These are phyloP conservation scores for Trichoderma virens DNA, from an alignment of 495 filamentous ascomycete species.

Conservation along the genomic window DNA sequence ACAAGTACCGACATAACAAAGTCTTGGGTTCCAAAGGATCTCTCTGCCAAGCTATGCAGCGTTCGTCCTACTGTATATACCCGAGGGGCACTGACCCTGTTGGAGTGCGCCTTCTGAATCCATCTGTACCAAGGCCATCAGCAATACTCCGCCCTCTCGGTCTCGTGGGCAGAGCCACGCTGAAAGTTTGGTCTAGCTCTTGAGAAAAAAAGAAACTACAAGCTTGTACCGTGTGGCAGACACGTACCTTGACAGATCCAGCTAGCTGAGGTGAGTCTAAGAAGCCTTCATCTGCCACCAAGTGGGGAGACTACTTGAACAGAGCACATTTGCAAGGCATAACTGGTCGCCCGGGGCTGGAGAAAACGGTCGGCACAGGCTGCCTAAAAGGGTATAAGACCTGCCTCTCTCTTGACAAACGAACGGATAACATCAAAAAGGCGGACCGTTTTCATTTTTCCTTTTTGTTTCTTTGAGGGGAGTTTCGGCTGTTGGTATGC, in stretches of 20 bases:
- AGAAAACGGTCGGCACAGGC: conserved; percentile 5
- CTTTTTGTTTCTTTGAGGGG: neutral
- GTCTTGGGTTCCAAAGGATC: too few species aligned
- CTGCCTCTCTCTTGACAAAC: neutral
- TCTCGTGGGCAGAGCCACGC: neutral
- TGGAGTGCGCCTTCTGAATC: neutral
- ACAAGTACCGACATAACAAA: neutral
- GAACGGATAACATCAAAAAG: neutral
- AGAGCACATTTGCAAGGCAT: neutral
- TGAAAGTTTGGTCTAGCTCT: neutral
- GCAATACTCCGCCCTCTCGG: neutral
- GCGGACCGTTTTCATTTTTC: neutral
- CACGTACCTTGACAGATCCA: neutral
- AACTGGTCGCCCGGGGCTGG: neutral
- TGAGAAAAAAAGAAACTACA: neutral
- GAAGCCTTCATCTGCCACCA: neutral
- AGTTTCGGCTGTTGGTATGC: too few species aligned
- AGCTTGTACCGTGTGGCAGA: neutral
- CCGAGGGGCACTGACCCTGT: neutral
- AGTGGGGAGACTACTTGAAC: neutral
- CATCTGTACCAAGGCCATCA: neutral
- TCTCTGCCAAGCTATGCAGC: neutral
- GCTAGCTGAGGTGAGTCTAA: conserved; percentile 1
- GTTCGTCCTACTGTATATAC: neutral
- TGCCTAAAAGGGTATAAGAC: conserved; percentile 3